A percentile compares a stretch with the other conserved stretches of the same genome.
These are phyloP conservation scores for Soucietia sequanensis DNA, from an alignment of 805 yeast species.

Conservation along the genomic window DNA sequence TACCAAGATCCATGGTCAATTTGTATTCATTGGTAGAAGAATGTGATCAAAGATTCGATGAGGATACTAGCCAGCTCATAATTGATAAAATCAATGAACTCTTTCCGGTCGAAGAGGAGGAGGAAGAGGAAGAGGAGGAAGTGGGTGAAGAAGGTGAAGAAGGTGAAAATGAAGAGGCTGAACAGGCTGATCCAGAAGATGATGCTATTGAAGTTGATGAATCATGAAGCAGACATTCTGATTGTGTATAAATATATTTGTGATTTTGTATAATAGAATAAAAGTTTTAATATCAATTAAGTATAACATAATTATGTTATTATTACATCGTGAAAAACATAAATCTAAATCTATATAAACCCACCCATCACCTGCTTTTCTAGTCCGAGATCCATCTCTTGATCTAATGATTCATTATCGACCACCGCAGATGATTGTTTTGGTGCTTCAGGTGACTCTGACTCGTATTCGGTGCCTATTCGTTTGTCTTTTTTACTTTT, in stretches of 20 bases:
- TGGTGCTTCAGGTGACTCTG: too few relatives aligned
- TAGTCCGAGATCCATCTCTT: slow-evolving; percentile 11
- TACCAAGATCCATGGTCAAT: slow-evolving; percentile 79
- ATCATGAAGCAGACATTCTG: neutral
- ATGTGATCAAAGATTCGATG: slow-evolving; percentile 82
- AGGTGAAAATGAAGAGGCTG: slow-evolving; percentile 17
- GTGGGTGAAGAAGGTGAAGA: slow-evolving; percentile 23
- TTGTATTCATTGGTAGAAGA: slow-evolving; percentile 84
- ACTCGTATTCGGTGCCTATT: slow-evolving; percentile 1
- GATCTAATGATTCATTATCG: too few relatives aligned
- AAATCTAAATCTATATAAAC: slow-evolving; percentile 18
- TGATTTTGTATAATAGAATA: too few relatives aligned
- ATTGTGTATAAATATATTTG: too few relatives aligned
- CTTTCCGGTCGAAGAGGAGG: slow-evolving; percentile 46
- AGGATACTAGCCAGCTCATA: slow-evolving; percentile 60
- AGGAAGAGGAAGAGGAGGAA: slow-evolving; percentile 21
- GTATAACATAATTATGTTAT: too few relatives aligned
- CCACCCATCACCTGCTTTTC: slow-evolving; percentile 19
- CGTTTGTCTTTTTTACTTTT: slow-evolving; percentile 4
- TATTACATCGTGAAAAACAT: slow-evolving; percentile 1
- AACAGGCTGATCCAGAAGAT: slow-evolving; percentile 2
- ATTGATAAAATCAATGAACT: slow-evolving; percentile 53
- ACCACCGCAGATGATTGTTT: too few relatives aligned
- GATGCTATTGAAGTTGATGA: slow-evolving; percentile 4
- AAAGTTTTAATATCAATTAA: too few relatives aligned